Base-by-base conservation (phyloP, 1,139 yeast species). In the Sugiyamaella novakii region DNA sequence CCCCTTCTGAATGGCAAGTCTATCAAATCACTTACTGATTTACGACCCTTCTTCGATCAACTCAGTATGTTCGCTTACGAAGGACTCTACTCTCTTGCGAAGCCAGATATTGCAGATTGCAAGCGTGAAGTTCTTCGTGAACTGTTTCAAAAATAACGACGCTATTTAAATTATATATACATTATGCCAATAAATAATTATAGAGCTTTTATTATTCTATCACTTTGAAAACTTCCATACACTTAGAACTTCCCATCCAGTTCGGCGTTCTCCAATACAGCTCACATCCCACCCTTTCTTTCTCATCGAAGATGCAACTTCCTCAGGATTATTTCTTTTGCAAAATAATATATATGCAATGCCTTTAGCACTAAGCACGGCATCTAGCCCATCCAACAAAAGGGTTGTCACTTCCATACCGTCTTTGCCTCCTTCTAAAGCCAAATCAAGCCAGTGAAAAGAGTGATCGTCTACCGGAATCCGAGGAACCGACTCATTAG, bases 171-270 rank as follows among this genome's bases (percentile, higher is more conserved):
- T 15, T 15, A n/a, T n/a, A n/a, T n/a, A n/a, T n/a, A n/a, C n/a
- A n/a, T n/a, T n/a, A n/a, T n/a, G n/a, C n/a, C n/a, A n/a, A n/a
- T n/a, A n/a, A n/a, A n/a, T n/a, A n/a, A n/a, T n/a, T n/a, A n/a
- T n/a, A n/a, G n/a, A n/a, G n/a, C n/a, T n/a, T 8, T 22, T 5
- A 22, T 22, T 22, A 22, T 8, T 8, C 8, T 22, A 22, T 6
- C 25, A 6, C 8, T 22, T 17, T 17, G 24, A 25, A 41, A 71
- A 69, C 35, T 66, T 54, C 57, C 63, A 64, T 11, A 92, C 84
- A 53, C 87, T 79, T 31, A 92, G 71, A n/a, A 86, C 92, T 66
- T 92, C 98, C 96, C 97, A 88, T 0, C 98, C 98, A 0, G 97
- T 96, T 60, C 86, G 87, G 49, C 96, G 73, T 46, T 75, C 73